Base-by-base conservation (phyloP, 306 rosid genomes). In the Cucurbita moschata region DNA sequence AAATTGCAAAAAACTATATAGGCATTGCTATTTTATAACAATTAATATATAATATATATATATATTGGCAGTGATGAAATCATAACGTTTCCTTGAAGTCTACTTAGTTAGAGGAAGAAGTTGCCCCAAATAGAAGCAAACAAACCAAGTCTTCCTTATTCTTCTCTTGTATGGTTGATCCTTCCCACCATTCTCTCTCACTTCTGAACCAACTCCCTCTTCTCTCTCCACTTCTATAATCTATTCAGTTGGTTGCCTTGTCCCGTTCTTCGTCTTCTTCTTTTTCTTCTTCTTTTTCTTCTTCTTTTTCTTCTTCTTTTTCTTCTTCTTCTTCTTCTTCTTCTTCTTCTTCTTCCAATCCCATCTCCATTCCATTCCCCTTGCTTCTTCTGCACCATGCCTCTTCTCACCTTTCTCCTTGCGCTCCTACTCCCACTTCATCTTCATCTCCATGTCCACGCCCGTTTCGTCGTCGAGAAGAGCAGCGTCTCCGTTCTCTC, bases 401-500 rank as follows among this genome's bases (percentile, higher is more conserved):
- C 69, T 39, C 49, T 39, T 40, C 49, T 62, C 0, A 7, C 47
- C 30, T 4, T 63, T 47, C 64, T 6, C 53, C n/a, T 46, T 72
- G 59, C 14, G 75, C 38, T 9, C 51, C 4, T 61, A 19, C 13
- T 81, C 4, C 14, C 73, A 4, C 58, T 61, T 2, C 21, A 79
- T 50, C 35, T 83, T 15, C 40, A 71, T 0, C 71, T 19, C 60
- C 69, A 62, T 8, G 91, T 75, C 13, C 15, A 76, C 40, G 92
- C 80, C 5, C 77, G 84, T 50, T 94, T 94, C 71, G 88, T 90
- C 75, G 99, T 94, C 71, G 99, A 94, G 88, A 91, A 87, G 67
- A 89, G 81, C 72, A 86, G 89, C 79, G 81, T 94, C 30, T 63
- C 80, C 0, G 86, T 94, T 62, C 74, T 94, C 0, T 87, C 87